phyloP scores from a whole-genome alignment of 2,329 filamentous ascomycete species.

The Curvularia verruculosa region DNA sequence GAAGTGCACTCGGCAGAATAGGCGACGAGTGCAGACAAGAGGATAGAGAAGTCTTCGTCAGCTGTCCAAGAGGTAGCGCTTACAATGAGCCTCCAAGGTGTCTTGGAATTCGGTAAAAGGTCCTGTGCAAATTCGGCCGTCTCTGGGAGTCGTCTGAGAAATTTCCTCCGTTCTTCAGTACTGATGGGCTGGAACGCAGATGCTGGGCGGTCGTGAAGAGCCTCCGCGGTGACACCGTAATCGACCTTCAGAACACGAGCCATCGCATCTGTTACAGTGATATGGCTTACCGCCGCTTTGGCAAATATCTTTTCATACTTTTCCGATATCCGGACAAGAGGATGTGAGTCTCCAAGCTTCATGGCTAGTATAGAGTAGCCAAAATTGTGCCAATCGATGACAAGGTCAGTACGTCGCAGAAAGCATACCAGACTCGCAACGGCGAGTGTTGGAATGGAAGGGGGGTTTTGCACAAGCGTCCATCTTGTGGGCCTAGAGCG shows the following conservation, averaged over 20 bases:
- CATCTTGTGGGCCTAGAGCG: slow-evolving; percentile 74
- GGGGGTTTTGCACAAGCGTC: slow-evolving; percentile 92
- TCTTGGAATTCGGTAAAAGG: slow-evolving; percentile 57
- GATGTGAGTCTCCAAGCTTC: slow-evolving; percentile 67
- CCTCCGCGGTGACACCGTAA: slow-evolving; percentile 68
- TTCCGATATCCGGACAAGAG: slow-evolving; percentile 77
- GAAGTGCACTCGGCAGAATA: slow-evolving; percentile 67
- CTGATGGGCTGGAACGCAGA: slow-evolving; percentile 76
- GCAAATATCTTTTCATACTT: slow-evolving; percentile 79
- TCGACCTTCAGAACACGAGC: slow-evolving; percentile 70
- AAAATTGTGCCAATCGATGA: slow-evolving; percentile 99
- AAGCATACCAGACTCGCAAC: slow-evolving; percentile 75
- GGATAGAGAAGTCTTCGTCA: slow-evolving; percentile 90
- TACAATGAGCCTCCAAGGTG: slow-evolving; percentile 73
- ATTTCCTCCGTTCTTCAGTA: slow-evolving; percentile 51
- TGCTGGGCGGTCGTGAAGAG: slow-evolving; percentile 76
- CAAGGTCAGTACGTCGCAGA: slow-evolving; percentile 77
- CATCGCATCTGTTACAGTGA: slow-evolving; percentile 93
- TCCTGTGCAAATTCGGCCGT: slow-evolving; percentile 65
- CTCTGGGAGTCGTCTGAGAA: slow-evolving; percentile 70
- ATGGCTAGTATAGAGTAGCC: slow-evolving; percentile 88
- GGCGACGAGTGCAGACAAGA: slow-evolving; percentile 78
- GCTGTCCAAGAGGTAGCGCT: slow-evolving; percentile 97
- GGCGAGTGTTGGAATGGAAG: slow-evolving; percentile 87
- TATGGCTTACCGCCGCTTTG: slow-evolving; percentile 71